A percentile compares a stretch with the other conserved stretches of the same genome.
These are phyloP conservation scores for Medicago lupulina DNA, from an alignment of 306 rosid genomes.

Conservation along the genomic window DNA sequence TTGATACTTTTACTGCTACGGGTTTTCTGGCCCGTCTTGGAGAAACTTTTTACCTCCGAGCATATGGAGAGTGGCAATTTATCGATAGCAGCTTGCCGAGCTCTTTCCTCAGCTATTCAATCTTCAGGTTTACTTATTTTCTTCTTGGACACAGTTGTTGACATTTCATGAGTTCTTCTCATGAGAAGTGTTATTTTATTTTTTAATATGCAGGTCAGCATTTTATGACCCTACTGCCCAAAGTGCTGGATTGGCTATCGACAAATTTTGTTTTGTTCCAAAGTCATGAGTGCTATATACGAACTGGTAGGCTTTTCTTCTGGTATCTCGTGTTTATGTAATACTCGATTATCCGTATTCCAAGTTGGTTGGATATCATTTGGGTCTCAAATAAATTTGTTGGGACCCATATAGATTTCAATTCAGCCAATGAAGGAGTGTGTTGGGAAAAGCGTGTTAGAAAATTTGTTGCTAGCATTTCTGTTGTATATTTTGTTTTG, in stretches of 20 bases:
- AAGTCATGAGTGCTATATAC: constrained; percentile 92
- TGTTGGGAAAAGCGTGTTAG: neutral
- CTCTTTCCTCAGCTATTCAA: constrained; percentile 89
- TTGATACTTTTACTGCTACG: constrained; percentile 71
- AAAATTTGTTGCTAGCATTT: neutral
- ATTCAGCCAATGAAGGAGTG: neutral
- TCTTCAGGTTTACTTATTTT: constrained; percentile 70
- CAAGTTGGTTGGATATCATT: constrained; percentile 5
- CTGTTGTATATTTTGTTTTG: constrained; percentile 16
- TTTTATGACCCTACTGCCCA: constrained; percentile 72
- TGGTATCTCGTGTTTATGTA: constrained; percentile 36
- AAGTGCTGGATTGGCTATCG: constrained; percentile 83
- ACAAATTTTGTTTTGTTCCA: constrained; percentile 81
- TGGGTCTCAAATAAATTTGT: neutral
- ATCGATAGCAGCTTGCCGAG: constrained; percentile 90
- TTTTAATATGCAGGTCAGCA: constrained; percentile 74
- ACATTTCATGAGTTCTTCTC: constrained; percentile 31
- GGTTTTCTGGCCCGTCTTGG: constrained; percentile 91
- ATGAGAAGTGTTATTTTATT: constrained; percentile 1
- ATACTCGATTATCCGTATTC: constrained; percentile 3
- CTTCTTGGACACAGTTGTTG: constrained; percentile 31
- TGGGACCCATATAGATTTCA: neutral
- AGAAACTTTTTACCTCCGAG: constrained; percentile 79
- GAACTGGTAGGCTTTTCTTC: constrained; percentile 70
- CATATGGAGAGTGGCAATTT: constrained; percentile 91